Evolutionary conservation across 805 yeast genomes (phyloP).

Genomic region (Yarrowia deformans): DNA sequence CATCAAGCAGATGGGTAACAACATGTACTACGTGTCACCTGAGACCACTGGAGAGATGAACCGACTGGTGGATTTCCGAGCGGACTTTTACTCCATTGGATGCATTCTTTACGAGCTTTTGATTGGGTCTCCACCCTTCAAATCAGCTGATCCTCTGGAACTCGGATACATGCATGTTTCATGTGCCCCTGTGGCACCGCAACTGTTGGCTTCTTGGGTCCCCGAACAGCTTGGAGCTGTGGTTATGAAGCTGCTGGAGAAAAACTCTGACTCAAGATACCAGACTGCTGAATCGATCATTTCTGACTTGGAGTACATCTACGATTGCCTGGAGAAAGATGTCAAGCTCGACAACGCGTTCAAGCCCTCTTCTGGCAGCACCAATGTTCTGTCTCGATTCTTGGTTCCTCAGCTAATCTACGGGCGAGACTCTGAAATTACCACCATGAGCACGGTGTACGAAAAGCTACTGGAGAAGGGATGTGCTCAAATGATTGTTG

Average conservation of each 20-base stretch:
- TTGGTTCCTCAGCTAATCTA: constrained; percentile 47
- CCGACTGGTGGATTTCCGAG: constrained; percentile 55
- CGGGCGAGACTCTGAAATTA: constrained; percentile 48
- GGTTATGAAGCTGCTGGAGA: constrained; percentile 55
- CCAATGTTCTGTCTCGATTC: constrained; percentile 41
- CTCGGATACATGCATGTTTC: constrained; percentile 54
- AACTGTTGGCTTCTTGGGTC: constrained; percentile 45
- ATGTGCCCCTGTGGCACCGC: constrained; percentile 55
- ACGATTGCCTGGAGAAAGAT: constrained; percentile 41
- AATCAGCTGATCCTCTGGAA: constrained; percentile 53
- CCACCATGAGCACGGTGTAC: constrained; percentile 45
- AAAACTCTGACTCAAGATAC: constrained; percentile 54
- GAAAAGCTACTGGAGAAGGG: constrained; percentile 41
- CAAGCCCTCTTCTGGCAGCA: constrained; percentile 40
- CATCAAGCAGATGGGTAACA: constrained; percentile 51
- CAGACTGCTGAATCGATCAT: constrained; percentile 51
- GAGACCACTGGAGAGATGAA: constrained; percentile 56
- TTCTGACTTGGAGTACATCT: constrained; percentile 51
- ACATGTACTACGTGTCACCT: constrained; percentile 60
- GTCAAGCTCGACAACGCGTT: constrained; percentile 41
- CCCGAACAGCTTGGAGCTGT: constrained; percentile 51
- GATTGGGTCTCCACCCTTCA: constrained; percentile 57
- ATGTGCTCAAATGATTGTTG: constrained; percentile 48
- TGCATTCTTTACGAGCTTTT: constrained; percentile 59
- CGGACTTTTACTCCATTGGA: constrained; percentile 61